Evolutionary conservation across 2,329 filamentous ascomycete genomes (phyloP).

Genomic region (Nemania sp.): DNA sequence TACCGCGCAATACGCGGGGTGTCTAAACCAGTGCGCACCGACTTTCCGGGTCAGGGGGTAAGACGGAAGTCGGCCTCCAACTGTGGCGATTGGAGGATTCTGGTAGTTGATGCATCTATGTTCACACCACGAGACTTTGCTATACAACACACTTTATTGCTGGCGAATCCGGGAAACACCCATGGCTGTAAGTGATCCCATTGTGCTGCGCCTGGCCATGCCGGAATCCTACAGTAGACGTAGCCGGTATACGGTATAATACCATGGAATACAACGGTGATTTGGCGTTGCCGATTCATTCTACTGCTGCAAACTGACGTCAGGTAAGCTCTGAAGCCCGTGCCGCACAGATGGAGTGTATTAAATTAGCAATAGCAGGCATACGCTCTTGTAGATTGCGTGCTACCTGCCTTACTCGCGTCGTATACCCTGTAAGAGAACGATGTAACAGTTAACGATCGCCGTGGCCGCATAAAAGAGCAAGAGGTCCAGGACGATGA

Average conservation of each 20-base stretch:
- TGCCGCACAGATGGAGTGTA: background rate
- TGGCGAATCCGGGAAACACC: background rate
- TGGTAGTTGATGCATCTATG: background rate
- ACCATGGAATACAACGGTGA: background rate
- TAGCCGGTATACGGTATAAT: background rate
- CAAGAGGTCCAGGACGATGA: background rate
- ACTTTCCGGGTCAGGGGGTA: background rate
- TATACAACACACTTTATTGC: background rate
- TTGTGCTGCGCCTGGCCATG: background rate
- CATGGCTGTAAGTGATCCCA: background rate
- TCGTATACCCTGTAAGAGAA: constrained; percentile 10
- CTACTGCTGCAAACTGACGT: background rate
- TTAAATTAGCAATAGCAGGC: background rate
- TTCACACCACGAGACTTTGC: background rate
- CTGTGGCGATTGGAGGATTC: constrained; percentile 13
- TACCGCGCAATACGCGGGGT: background rate
- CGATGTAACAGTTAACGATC: constrained; percentile 25
- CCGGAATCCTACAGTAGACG: background rate
- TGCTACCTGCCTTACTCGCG: constrained; percentile 8
- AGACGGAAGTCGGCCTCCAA: constrained; percentile 20
- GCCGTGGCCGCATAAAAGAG: background rate
- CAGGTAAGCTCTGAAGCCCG: background rate
- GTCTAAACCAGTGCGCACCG: background rate
- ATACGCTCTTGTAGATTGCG: constrained; percentile 7
- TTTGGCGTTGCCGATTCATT: background rate